These are phyloP conservation scores for Synchytrium microbalum DNA, from an alignment of 371 early-diverging fungal genomes.

Conservation along the genomic window DNA sequence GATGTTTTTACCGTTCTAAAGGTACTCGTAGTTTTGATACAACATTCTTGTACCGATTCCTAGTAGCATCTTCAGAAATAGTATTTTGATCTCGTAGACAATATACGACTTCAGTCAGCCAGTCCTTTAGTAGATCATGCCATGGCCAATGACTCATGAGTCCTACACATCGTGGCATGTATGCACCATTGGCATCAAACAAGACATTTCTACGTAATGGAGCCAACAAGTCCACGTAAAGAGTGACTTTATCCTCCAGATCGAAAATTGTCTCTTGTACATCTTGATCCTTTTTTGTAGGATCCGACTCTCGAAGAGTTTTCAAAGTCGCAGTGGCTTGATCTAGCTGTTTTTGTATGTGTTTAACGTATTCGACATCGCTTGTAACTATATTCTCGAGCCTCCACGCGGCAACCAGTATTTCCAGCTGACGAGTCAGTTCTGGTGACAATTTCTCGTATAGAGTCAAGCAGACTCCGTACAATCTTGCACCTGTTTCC, in stretches of 20 bases:
- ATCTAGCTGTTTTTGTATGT: constrained; percentile 35
- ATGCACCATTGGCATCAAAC: constrained; percentile 50
- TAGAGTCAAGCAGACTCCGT: constrained; percentile 63
- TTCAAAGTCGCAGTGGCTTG: constrained; percentile 18
- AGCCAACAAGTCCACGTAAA: constrained; percentile 57
- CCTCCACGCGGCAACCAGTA: constrained; percentile 44
- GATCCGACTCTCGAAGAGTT: background rate
- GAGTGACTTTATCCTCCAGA: constrained; percentile 58
- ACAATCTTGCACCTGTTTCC: constrained; percentile 53
- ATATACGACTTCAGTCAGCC: constrained; percentile 58
- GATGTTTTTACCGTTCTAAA: constrained; percentile 41
- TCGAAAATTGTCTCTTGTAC: constrained; percentile 21
- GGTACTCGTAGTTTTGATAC: constrained; percentile 18
- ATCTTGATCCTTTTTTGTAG: background rate
- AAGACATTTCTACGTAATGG: constrained; percentile 51
- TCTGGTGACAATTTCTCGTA: constrained; percentile 48
- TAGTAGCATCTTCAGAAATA: background rate
- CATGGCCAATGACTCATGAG: constrained; percentile 65
- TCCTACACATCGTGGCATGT: constrained; percentile 66
- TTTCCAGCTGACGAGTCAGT: constrained; percentile 39
- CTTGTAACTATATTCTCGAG: constrained; percentile 27
- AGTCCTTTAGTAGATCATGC: constrained; percentile 66
- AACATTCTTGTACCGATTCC: background rate
- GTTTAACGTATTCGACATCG: constrained; percentile 37
- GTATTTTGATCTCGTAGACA: constrained; percentile 43